Percentiles rank a stretch among this genome's conserved stretches.
phyloP scores from a whole-genome alignment of 2,329 filamentous ascomycete genomes.

The Neofusicoccum umdonicola region DNA sequence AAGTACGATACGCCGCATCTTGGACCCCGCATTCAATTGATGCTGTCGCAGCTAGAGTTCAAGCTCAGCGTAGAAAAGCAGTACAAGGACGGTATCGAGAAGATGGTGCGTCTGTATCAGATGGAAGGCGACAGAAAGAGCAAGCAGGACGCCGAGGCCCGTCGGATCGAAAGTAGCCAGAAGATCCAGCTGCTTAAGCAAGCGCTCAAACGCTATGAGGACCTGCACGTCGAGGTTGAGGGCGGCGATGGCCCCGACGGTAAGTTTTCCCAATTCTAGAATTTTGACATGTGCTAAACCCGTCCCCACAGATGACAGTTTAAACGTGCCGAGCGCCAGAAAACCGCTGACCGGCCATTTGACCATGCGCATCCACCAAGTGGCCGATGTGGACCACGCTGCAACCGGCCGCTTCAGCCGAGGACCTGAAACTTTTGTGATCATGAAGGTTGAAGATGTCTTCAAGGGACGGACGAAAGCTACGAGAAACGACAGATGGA shows the following conservation, averaged over 20 bases:
- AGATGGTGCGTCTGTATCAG: conserved; percentile 97
- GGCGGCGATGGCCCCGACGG: conserved; percentile 70
- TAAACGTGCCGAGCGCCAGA: conserved; percentile 90
- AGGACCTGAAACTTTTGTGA: conserved; percentile 90
- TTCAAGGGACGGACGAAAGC: conserved; percentile 84
- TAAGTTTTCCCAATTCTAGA: conserved; percentile 45
- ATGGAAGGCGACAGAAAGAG: conserved; percentile 98
- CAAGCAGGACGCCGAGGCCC: conserved; percentile 84
- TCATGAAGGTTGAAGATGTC: conserved; percentile 94
- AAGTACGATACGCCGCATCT: conserved; percentile 97
- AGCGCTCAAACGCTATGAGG: conserved; percentile 93
- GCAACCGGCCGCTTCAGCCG: conserved; percentile 77
- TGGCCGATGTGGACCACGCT: conserved; percentile 93
- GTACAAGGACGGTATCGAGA: conserved; percentile 97
- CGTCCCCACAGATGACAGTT: conserved; percentile 75
- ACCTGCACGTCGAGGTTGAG: conserved; percentile 92
- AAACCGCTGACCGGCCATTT: conserved; percentile 94
- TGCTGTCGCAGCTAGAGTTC: conserved; percentile 98
- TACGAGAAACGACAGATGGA: conserved; percentile 85
- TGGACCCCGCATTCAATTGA: conserved; percentile 95
- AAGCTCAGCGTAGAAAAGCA: conserved; percentile 98
- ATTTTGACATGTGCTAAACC: conserved; percentile 27
- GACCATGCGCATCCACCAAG: conserved; percentile 78
- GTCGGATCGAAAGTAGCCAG: conserved; percentile 91
- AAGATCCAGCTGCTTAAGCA: conserved; percentile 96